Evolutionary conservation across 2,329 filamentous ascomycete genomes (phyloP).

Genomic region (Sarocladiaceae sp.): DNA sequence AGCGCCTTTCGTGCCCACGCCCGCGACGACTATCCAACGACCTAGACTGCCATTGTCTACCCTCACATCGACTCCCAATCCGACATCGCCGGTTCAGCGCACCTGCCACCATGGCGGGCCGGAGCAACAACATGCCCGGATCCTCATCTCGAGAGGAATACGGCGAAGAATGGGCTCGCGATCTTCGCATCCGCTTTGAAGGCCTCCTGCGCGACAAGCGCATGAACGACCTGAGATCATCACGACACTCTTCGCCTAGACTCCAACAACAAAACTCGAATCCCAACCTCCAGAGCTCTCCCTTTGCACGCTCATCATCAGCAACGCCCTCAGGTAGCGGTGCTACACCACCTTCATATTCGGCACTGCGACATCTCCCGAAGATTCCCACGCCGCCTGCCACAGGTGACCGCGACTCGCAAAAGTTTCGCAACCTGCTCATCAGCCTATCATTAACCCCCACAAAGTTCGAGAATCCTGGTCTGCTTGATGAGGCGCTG

Average conservation of each 20-base stretch:
- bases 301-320: constrained; percentile 28
- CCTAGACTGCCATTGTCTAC: not conserved
- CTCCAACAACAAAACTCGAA: constrained; percentile 42
- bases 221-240: constrained; percentile 64
- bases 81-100: not conserved
- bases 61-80: constrained; percentile 1
- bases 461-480: constrained; percentile 93
- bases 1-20: not conserved
- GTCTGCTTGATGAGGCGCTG: constrained; percentile 85
- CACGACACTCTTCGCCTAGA: constrained; percentile 55
- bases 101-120: constrained; percentile 30
- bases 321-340: constrained; percentile 34
- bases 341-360: constrained; percentile 39
- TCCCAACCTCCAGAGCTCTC: constrained; percentile 33
- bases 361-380: constrained; percentile 43
- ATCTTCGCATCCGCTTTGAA: constrained; percentile 78
- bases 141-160: constrained; percentile 30
- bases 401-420: constrained; percentile 54
- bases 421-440: constrained; percentile 76
- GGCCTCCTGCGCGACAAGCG: constrained; percentile 79
- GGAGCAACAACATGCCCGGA: constrained; percentile 23
- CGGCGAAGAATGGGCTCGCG: constrained; percentile 70
- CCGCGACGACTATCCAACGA: not conserved
- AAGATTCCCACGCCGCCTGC: constrained; percentile 67
- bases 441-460: constrained; percentile 83